Evolutionary conservation across 441 rosid genomes (phyloP).

Genomic region (Arabidopsis hybrid): DNA sequence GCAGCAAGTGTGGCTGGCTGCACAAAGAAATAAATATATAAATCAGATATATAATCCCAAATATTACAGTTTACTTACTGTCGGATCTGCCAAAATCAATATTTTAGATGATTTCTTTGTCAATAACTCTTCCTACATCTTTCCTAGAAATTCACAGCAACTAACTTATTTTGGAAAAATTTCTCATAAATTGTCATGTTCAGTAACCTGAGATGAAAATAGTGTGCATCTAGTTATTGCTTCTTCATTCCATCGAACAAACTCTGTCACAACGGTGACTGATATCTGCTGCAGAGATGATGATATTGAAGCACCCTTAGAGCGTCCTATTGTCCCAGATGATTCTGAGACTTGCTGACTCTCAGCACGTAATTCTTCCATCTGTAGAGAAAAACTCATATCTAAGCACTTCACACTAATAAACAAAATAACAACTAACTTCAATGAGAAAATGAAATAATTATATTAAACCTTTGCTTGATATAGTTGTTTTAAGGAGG

Average conservation of each 20-base stretch:
- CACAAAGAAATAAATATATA: slow-evolving; percentile 41
- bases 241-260: slow-evolving; percentile 99
- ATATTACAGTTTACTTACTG: slow-evolving; percentile 9
- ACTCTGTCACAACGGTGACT: slow-evolving; percentile 96
- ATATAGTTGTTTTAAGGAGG: slow-evolving; percentile 94
- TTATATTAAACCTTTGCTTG: slow-evolving; percentile 72
- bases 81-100: slow-evolving; percentile 17
- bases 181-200: slow-evolving; percentile 16
- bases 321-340: slow-evolving; percentile 91
- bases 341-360: slow-evolving; percentile 78
- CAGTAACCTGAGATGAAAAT: slow-evolving; percentile 82
- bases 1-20: slow-evolving; percentile 90
- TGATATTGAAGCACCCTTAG: slow-evolving; percentile 89
- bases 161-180: background rate
- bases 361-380: slow-evolving; percentile 94
- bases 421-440: slow-evolving; percentile 30
- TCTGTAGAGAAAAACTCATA: slow-evolving; percentile 57
- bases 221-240: slow-evolving; percentile 93
- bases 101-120: slow-evolving; percentile 7
- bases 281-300: slow-evolving; percentile 93
- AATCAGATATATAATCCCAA: slow-evolving; percentile 18
- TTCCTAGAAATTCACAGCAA: slow-evolving; percentile 20
- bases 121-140: slow-evolving; percentile 6
- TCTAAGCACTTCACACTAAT: slow-evolving; percentile 29
- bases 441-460: slow-evolving; percentile 30